Base-by-base conservation (phyloP, 257 asterid species). In the Solanum rostratum region DNA sequence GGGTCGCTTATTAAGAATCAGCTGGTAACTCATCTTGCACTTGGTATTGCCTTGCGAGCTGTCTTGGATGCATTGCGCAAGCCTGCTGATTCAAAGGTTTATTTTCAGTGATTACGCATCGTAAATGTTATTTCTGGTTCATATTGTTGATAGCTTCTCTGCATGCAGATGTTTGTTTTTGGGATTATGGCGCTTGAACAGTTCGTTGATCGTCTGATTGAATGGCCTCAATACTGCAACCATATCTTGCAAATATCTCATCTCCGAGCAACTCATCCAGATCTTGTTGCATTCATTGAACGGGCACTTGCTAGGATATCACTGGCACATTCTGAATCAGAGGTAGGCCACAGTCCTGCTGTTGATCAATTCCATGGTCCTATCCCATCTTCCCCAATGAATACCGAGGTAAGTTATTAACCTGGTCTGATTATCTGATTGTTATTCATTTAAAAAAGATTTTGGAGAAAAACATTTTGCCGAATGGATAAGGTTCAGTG, bases 161-260 rank as follows among this genome's bases (percentile, higher is more conserved):
- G 65, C 62, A 71, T 88, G 89, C 91, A 97, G 99, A 95, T 97
- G 97, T 97, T 94, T 88, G 89, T 92, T 83, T 97, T 97, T 92
- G 99, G 99, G 87, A 95, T 92, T 2, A 90, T 74, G 91, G 99
- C 99, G 70, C 87, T 97, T 90, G 97, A 97, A 88, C 99, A 95
- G 90, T 97, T 95, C 86, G 88, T 92, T 86, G 99, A 95, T 74
- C 99, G 99, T 52, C 92, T 97, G 87, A 88, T 89, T 82, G 99
- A 97, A 91, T 97, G 99, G 99, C 99, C 99, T 7, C 99, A 90
- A 83, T 97, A 97, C 90, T 94, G 99, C 92, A 97, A 94, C 88
- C 98, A 95, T 89, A 93, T 97, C 86, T 84, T 95, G 85, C 99
- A 95, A 87, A 97, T 97, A 92, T 93, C 99, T 86, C 99, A 97